Evolutionary conservation across 441 rosid species (phyloP).

Genomic region (Breynia disticha): DNA sequence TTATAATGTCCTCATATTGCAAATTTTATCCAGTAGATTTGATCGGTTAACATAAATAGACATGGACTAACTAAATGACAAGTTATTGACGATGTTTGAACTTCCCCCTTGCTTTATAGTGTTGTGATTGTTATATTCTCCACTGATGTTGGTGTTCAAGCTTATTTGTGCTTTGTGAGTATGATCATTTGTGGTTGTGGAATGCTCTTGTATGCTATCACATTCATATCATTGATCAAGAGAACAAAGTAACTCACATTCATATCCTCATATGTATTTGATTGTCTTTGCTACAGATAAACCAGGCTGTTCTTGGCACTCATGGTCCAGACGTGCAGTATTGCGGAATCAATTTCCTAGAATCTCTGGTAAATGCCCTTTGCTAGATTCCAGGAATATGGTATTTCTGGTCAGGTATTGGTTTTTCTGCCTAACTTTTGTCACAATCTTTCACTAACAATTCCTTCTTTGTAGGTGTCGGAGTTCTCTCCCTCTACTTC

Average conservation of each 20-base stretch:
- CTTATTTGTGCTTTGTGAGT: background rate
- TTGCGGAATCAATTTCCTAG: slow-evolving; percentile 74
- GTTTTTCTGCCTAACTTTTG: slow-evolving; percentile 1
- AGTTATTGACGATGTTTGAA: too few species aligned
- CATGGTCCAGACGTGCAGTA: slow-evolving; percentile 78
- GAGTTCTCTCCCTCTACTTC: slow-evolving; percentile 96
- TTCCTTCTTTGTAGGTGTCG: slow-evolving; percentile 55
- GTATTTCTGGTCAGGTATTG: slow-evolving; percentile 10
- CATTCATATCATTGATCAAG: too few species aligned
- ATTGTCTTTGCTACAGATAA: slow-evolving; percentile 44
- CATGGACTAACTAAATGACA: too few species aligned
- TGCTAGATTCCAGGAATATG: slow-evolving; percentile 4
- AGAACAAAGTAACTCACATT: too few species aligned
- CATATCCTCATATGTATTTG: background rate
- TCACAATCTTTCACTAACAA: background rate
- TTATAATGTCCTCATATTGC: background rate
- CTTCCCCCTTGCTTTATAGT: background rate
- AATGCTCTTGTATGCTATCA: background rate
- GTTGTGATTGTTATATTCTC: background rate
- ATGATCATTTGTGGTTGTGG: background rate
- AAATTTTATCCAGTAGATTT: background rate
- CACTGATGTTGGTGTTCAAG: background rate
- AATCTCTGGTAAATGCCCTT: slow-evolving; percentile 58
- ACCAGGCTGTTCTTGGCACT: slow-evolving; percentile 71
- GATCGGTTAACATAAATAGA: too few species aligned